Evolutionary conservation across 192 early-diverging fungal species (phyloP), one percentile per base, ranked within the genome.

Genomic region (Backusella sp.): DNA sequence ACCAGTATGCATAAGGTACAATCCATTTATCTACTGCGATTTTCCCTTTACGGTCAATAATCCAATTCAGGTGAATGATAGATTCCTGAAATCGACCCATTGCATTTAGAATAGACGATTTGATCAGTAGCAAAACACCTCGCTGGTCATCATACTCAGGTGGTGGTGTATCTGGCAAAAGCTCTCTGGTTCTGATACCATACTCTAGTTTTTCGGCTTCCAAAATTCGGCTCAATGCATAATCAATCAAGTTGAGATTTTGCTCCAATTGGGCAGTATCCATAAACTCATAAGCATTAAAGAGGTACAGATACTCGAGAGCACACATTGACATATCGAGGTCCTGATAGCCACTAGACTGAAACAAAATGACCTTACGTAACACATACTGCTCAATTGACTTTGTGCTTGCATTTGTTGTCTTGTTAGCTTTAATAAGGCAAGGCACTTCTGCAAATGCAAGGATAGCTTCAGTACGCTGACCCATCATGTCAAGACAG

Each of bases 401-500:
- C 9, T 82, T 83, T 15, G 83, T 86, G 5, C 83, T 70, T 8
- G 83, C 79, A 7, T 80, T 73, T 6, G 83, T 83, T 19, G 82
- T 87, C 11, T 81, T 83, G 66, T 86, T 85, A 34, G 68, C 23
- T 32, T 68, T 46, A 14, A 83, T 79, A 34, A 88, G 66, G 15
- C 82, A 72, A 8, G 83, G 79, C 23, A 88, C 81, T 49, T 82
- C 69, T 23, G 82, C 81, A 59, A 91, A 94, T 72, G 91, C 89
- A 17, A 87, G 70, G 41, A 95, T 88, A 0, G 94, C 94, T 71
- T 93, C 92, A 23, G 86, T 87, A 26, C 89, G 90, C 49, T 92
- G 87, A 11, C 94, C 94, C 9, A 84, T 79, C 41, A 85, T 85
- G 44, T 86, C 85, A 28, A 87, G 49, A 23, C 83, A 81, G 5